Evolutionary conservation across 169 alveolate species (phyloP).

Genomic region (Plasmodium chabaudi): DNA sequence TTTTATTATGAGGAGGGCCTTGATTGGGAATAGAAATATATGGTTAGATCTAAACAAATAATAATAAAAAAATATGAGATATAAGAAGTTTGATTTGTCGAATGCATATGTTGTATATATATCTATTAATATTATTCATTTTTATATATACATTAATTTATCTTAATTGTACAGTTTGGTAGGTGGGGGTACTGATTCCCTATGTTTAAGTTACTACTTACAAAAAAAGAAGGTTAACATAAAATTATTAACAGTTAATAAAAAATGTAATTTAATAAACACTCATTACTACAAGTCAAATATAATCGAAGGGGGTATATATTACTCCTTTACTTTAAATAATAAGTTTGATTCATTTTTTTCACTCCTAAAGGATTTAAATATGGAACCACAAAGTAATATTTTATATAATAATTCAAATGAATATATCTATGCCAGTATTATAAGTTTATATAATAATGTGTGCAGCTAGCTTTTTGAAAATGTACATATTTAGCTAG

Average conservation of each 20-base stretch:
- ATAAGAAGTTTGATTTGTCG: neutral
- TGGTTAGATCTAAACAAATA: no score
- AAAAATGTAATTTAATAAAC: conserved; percentile 11
- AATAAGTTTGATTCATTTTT: neutral
- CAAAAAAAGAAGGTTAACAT: conserved; percentile 9
- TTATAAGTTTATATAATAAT: no score
- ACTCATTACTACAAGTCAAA: neutral
- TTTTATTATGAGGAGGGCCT: no score
- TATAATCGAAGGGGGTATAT: conserved; percentile 18
- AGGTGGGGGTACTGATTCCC: conserved; percentile 47
- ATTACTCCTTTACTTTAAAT: conserved; percentile 14
- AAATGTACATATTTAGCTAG: neutral
- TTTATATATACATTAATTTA: neutral
- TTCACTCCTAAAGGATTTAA: conserved; percentile 9
- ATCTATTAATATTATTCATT: neutral
- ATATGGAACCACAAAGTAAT: conserved; percentile 27
- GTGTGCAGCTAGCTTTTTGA: no score
- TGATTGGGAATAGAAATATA: no score
- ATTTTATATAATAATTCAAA: neutral
- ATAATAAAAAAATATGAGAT: no score
- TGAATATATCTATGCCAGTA: neutral
- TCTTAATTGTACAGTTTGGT: conserved; percentile 21
- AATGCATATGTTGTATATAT: neutral
- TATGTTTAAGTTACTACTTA: conserved; percentile 29
- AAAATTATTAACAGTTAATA: conserved; percentile 8